Evolutionary conservation across 2,329 filamentous ascomycete genomes (phyloP), one percentile per base, ranked within the genome.

Genomic region (Diaporthe sp.): DNA sequence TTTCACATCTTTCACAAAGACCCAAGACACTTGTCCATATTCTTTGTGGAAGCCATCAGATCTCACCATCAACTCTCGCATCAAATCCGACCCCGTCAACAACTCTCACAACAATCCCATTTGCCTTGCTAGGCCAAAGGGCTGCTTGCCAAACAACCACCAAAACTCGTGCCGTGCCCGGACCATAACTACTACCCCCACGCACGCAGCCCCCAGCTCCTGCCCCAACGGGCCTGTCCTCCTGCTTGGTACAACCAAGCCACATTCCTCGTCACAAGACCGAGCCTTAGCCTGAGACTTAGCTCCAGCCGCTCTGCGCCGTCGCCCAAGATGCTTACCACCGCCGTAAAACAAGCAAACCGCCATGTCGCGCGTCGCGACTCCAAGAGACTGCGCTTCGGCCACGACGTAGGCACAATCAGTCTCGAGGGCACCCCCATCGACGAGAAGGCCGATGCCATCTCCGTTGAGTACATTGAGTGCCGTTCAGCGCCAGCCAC

Each of bases 401-500:
- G 72, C 42, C 73, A 77, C 61, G 76, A 77, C 2, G 37, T 77
- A 9, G 76, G 76, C 57, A 77, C 76, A 44, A 75, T 77, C 49
- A 77, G 76, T 71, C 58, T 71, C 53, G 49, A 49, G 57, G 73
- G 74, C 70, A 58, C 75, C 22, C 70, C 67, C 71, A 73, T 65
- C 28, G 7, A 76, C 42, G 25, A 75, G 72, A 77, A 77, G 68
- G 51, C 76, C 42, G 74, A 76, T 19, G 75, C 68, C 37, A 72
- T 76, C 28, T 53, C 57, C 12, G 70, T 77, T 4, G 62, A 73
- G 19, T 77, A 71, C 28, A 39, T 77, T 4, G 76, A 77, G 76
- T 60, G 70, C 73, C 72, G 72, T 7, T 70, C 61, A 44, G 31
- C 72, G 73, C 42, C 80, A 79, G 19, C 78, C 77, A 62, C 70